A percentile compares a stretch with the other conserved stretches of the same genome.
phyloP scores from a whole-genome alignment of 139 green algal species.

The Nannochloris sp. region DNA sequence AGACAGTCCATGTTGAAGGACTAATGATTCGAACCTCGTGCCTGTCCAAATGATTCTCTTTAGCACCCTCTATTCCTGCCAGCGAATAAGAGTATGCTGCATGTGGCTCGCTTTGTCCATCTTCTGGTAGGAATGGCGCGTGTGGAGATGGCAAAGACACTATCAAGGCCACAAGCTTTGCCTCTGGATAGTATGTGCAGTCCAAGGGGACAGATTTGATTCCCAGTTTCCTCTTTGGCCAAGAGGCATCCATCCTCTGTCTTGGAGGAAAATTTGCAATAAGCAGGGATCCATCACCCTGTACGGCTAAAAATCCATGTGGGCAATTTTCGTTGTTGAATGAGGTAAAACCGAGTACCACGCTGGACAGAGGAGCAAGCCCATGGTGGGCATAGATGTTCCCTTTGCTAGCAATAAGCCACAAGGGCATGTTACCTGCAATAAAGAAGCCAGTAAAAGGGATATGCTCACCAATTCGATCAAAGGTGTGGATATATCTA shows the following conservation, averaged over 20 bases:
- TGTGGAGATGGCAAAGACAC: slow-evolving; percentile 28
- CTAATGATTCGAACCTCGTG: slow-evolving; percentile 46
- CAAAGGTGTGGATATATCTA: slow-evolving; percentile 24
- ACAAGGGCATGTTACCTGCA: slow-evolving; percentile 47
- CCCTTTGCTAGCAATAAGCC: slow-evolving; percentile 57
- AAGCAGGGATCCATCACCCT: not conserved
- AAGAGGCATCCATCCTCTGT: slow-evolving; percentile 61
- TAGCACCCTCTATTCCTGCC: slow-evolving; percentile 10
- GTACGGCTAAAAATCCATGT: slow-evolving; percentile 34
- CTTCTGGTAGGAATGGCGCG: slow-evolving; percentile 40
- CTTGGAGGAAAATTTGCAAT: slow-evolving; percentile 67
- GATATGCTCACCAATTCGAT: slow-evolving; percentile 33
- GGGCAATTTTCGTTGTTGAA: slow-evolving; percentile 88
- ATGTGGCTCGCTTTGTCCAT: slow-evolving; percentile 46
- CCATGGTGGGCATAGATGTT: slow-evolving; percentile 48
- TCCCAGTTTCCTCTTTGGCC: slow-evolving; percentile 48
- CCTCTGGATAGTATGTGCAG: slow-evolving; percentile 47
- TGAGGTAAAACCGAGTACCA: slow-evolving; percentile 51
- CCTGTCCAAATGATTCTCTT: slow-evolving; percentile 2
- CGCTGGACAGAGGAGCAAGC: slow-evolving; percentile 9
- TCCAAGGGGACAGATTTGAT: slow-evolving; percentile 47
- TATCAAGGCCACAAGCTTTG: slow-evolving; percentile 43
- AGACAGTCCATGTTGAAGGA: slow-evolving; percentile 23
- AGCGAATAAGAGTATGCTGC: slow-evolving; percentile 31
- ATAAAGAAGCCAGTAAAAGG: slow-evolving; percentile 26